These are phyloP conservation scores for Acephala macrosclerotiorum DNA, from an alignment of 2,329 filamentous ascomycete genomes.

Conservation along the genomic window DNA sequence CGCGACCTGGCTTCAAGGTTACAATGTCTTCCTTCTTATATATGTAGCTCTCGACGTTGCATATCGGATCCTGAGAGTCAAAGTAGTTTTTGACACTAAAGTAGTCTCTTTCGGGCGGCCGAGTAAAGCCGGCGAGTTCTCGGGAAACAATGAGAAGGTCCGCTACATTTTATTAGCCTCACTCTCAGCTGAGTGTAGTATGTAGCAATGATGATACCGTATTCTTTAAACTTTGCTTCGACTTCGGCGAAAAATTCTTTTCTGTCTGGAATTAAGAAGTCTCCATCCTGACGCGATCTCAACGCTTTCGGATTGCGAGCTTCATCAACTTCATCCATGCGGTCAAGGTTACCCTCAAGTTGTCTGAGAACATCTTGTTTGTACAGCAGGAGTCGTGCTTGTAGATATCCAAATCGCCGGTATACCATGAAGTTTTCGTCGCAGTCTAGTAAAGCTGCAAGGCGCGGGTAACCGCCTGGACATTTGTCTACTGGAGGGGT, in stretches of 20 bases:
- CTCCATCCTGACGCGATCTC: too few relatives aligned
- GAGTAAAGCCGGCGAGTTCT: slow-evolving; percentile 40
- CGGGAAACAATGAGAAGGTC: slow-evolving; percentile 31
- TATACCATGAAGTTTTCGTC: slow-evolving; percentile 50
- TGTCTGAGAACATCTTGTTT: too few relatives aligned
- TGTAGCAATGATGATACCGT: slow-evolving; percentile 19
- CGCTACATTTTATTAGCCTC: slow-evolving; percentile 14
- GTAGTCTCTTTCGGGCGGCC: slow-evolving; percentile 42
- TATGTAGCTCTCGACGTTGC: slow-evolving; percentile 41
- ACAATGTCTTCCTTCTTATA: slow-evolving; percentile 48
- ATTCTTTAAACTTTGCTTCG: slow-evolving; percentile 30
- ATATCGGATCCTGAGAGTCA: slow-evolving; percentile 30
- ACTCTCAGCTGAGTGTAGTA: background rate
- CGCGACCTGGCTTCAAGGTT: slow-evolving; percentile 46
- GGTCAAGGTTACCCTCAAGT: too few relatives aligned
- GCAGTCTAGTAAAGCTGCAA: slow-evolving; percentile 49
- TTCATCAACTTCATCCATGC: too few relatives aligned
- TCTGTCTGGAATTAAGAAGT: background rate
- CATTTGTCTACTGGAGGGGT: too few relatives aligned
- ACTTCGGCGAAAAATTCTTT: slow-evolving; percentile 25
- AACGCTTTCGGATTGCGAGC: too few relatives aligned
- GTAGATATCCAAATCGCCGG: slow-evolving; percentile 49
- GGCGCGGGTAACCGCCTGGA: background rate
- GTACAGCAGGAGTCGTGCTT: slow-evolving; percentile 44
- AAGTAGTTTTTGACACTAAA: slow-evolving; percentile 43